A percentile compares a stretch with the other conserved stretches of the same genome.
phyloP scores from a whole-genome alignment of 2,329 filamentous ascomycete species.

The Apiospora marii region DNA sequence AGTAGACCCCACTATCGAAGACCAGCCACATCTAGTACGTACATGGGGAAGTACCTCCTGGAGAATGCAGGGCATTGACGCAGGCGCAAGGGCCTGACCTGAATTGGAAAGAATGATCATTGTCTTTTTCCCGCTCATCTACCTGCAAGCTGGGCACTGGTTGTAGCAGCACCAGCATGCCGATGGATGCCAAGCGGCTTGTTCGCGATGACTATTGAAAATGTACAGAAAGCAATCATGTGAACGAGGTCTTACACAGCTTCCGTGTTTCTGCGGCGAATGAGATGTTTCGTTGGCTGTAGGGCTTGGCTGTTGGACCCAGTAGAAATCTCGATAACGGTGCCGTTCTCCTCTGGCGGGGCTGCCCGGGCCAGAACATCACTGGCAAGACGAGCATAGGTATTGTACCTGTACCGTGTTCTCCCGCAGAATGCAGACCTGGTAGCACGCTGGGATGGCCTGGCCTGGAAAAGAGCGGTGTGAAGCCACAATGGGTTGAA shows the following conservation, averaged over 20 bases:
- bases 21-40: neutral
- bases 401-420: neutral
- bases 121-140: slow-evolving; percentile 3
- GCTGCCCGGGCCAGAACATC: slow-evolving; percentile 1
- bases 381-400: neutral
- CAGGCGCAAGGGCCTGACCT: slow-evolving; percentile 9
- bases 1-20: neutral
- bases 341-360: neutral
- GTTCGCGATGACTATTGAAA: neutral
- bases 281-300: neutral
- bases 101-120: slow-evolving; percentile 1
- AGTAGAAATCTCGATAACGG: slow-evolving; percentile 1
- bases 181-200: neutral
- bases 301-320: neutral
- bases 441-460: slow-evolving; percentile 11
- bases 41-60: neutral
- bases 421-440: slow-evolving; percentile 3
- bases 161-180: neutral
- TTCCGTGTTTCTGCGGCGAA: neutral
- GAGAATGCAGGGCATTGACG: slow-evolving; percentile 24
- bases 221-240: neutral
- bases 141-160: neutral
- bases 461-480: slow-evolving; percentile 22
- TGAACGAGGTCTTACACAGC: neutral
- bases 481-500: slow-evolving; percentile 7